phyloP scores from a whole-genome alignment of 495 filamentous ascomycete genomes.

The Aspergillus indologenus region DNA sequence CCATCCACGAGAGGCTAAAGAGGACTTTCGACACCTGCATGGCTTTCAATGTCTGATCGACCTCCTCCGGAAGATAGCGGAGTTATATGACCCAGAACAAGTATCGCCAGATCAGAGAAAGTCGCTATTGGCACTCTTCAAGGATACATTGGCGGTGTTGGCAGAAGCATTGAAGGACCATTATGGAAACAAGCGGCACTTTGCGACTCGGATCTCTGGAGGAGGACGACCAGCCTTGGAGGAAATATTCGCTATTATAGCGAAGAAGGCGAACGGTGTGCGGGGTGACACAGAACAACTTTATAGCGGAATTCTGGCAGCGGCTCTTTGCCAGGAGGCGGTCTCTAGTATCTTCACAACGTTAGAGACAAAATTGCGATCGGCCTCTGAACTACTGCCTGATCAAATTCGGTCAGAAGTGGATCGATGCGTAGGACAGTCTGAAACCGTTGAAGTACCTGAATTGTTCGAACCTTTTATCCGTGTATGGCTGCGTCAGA shows the following conservation, averaged over 20 bases:
- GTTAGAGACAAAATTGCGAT: constrained; percentile 28
- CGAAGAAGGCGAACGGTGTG: constrained; percentile 46
- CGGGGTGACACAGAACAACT: constrained; percentile 68
- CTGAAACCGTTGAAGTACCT: constrained; percentile 42
- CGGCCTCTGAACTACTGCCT: constrained; percentile 12
- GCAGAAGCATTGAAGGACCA: constrained; percentile 76
- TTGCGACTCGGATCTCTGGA: constrained; percentile 66
- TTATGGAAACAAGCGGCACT: constrained; percentile 83
- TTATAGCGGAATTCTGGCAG: constrained; percentile 81
- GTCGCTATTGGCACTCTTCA: constrained; percentile 64
- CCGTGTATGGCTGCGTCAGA: constrained; percentile 41
- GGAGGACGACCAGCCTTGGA: constrained; percentile 77
- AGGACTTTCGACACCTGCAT: constrained; percentile 76
- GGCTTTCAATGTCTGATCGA: constrained; percentile 76
- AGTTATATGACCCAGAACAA: constrained; percentile 60
- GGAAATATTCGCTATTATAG: constrained; percentile 60
- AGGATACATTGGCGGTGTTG: constrained; percentile 66
- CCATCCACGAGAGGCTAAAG: constrained; percentile 51
- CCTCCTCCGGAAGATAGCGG: constrained; percentile 63
- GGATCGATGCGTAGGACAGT: constrained; percentile 34
- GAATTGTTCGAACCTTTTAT: constrained; percentile 41
- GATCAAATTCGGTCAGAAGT: constrained; percentile 30
- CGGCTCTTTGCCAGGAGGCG: constrained; percentile 73
- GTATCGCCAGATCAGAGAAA: constrained; percentile 57
- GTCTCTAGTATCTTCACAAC: constrained; percentile 47